Base-by-base conservation (phyloP, 257 asterid species). In the Ocimum tenuiflorum region DNA sequence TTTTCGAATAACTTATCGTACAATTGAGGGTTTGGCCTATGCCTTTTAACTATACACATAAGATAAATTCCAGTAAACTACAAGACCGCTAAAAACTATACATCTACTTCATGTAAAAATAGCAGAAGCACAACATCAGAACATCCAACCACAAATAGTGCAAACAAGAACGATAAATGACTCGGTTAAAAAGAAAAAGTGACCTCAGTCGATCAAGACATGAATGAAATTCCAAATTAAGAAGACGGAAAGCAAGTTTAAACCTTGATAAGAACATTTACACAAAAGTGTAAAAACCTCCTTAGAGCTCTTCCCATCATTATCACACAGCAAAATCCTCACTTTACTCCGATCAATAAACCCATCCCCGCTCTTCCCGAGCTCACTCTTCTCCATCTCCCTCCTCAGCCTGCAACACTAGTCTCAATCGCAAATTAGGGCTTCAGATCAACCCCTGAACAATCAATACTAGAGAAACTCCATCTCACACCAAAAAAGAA, bases 211-310 rank as follows among this genome's bases (percentile, higher is more conserved):
- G n/a, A 61, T 61, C 39, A 62, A 13, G 49, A 71, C 13, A 63
- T 13, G 18, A 51, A 55, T 0, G 31, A 9, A 11, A 42, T n/a
- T 63, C 51, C 66, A 43, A 52, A 19, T 19, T 47, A 46, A 22
- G 33, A 45, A 61, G 39, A 65, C 59, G 18, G 10, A 17, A 4
- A 65, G 22, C 48, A 55, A 38, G 22, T 20, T 9, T 46, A 13
- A 76, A 88, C 97, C 97, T 91, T 88, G 96, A 76, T 91, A 91
- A 42, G 95, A 88, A 72, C 97, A 91, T 79, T 77, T 83, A 68
- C 91, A 88, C 79, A 91, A 54, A 69, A 91, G 96, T 23, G 85
- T 80, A 62, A 85, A 54, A 48, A 80, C 87, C 77, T 91, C 96
- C 76, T 79, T 82, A 0, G 89, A 83, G 67, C 95, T 88, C 58